Evolutionary conservation across 257 asterid species (phyloP).

Genomic region (Przewalskia tangutica): DNA sequence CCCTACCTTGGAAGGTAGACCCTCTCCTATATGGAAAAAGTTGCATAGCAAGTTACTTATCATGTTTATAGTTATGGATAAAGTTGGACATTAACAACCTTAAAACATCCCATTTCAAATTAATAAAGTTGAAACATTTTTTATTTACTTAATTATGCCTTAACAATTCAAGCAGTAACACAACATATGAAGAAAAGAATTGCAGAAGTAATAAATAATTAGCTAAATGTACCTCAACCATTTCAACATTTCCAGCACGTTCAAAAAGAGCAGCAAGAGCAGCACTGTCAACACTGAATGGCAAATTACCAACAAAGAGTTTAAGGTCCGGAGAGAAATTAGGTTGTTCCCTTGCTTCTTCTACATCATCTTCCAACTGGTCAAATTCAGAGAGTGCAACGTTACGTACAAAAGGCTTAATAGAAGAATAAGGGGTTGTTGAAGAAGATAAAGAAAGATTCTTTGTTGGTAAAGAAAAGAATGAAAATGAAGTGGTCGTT

Average conservation of each 20-base stretch:
- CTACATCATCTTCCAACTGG: conserved; percentile 27
- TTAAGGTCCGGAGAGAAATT: conserved; percentile 58
- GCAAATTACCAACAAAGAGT: conserved; percentile 81
- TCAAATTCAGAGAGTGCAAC: conserved; percentile 37
- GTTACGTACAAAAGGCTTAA: conserved; percentile 12
- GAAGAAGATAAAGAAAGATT: conserved; percentile 23
- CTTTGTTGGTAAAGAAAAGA: conserved; percentile 13
- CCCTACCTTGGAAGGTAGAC: too few relatives aligned
- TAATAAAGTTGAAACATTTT: background rate
- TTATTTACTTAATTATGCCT: background rate
- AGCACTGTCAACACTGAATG: conserved; percentile 67
- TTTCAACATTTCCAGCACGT: conserved; percentile 72
- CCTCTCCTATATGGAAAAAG: background rate
- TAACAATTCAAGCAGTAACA: background rate
- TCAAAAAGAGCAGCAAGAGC: conserved; percentile 71
- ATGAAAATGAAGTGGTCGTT: conserved; percentile 9
- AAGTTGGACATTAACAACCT: background rate
- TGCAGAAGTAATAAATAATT: background rate
- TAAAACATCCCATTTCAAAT: background rate
- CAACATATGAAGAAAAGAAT: background rate
- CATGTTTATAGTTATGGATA: background rate
- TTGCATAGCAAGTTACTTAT: background rate
- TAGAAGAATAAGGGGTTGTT: background rate
- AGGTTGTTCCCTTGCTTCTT: conserved; percentile 29
- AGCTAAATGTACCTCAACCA: conserved; percentile 66